Percentiles rank a stretch among this genome's conserved stretches.
phyloP scores from a whole-genome alignment of 2,329 filamentous ascomycete genomes.

The Colletotrichum chrysophilum region DNA sequence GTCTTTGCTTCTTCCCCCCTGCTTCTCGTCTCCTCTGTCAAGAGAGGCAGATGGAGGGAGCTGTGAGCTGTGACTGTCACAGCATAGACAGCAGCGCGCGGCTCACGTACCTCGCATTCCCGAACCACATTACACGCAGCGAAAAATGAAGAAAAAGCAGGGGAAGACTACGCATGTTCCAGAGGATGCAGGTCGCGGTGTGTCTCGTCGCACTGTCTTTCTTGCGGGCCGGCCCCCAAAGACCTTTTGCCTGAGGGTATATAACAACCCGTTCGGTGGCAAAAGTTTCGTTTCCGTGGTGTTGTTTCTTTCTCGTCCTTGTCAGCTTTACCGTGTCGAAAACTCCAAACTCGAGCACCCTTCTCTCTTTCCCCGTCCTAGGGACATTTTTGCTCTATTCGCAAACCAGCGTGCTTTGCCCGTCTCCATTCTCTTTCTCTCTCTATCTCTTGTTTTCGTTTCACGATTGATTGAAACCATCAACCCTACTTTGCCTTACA shows the following conservation, averaged over 20 bases:
- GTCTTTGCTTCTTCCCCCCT: background rate
- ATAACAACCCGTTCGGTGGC: constrained; percentile 13
- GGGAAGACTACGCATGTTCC: background rate
- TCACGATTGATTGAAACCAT: background rate
- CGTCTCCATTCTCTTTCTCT: background rate
- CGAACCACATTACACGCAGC: background rate
- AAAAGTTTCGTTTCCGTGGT: background rate
- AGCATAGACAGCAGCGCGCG: background rate
- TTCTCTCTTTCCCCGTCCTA: background rate
- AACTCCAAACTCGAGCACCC: background rate
- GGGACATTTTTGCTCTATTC: background rate
- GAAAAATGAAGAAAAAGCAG: background rate
- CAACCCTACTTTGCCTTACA: background rate
- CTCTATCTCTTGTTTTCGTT: background rate
- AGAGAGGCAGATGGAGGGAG: background rate
- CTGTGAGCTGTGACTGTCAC: background rate
- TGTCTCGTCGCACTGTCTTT: background rate
- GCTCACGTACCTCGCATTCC: background rate
- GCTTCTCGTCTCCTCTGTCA: background rate
- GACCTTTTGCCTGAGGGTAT: background rate
- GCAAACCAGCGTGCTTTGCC: background rate
- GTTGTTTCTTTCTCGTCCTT: background rate
- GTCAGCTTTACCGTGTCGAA: background rate
- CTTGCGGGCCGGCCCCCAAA: background rate
- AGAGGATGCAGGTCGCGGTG: background rate